Conservation (phyloP, 192 early-diverging fungal species). For the Rhizophagus clarus region DNA sequence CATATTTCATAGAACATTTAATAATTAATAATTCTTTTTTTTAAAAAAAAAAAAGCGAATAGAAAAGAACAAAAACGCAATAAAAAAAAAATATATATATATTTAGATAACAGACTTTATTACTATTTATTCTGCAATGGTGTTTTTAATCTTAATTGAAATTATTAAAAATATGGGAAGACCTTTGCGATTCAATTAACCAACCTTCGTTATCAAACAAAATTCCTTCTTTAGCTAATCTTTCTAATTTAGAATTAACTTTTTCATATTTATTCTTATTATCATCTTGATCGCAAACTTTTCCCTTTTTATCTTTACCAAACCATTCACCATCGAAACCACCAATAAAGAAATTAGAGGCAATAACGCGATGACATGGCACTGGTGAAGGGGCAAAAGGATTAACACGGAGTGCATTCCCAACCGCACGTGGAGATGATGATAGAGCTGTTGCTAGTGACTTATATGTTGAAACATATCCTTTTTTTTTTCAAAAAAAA, state of each 20-base stretch:
- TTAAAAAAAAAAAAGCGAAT: too few relatives aligned
- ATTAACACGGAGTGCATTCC: constrained; percentile 40
- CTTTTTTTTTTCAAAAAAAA: background rate
- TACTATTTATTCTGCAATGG: too few relatives aligned
- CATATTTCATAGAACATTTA: too few relatives aligned
- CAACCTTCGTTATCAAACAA: constrained; percentile 15
- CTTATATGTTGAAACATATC: constrained; percentile 27
- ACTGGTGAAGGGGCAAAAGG: constrained; percentile 66
- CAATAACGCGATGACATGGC: constrained; percentile 69
- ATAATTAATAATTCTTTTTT: too few relatives aligned
- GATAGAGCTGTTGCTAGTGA: background rate
- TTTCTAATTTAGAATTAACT: background rate
- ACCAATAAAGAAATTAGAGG: constrained; percentile 59
- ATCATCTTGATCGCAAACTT: background rate
- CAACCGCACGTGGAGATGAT: constrained; percentile 24
- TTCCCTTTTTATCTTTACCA: background rate
- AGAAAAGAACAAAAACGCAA: too few relatives aligned
- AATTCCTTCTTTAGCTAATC: constrained; percentile 17
- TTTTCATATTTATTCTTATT: background rate
- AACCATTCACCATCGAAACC: constrained; percentile 41
- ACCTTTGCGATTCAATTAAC: constrained; percentile 9
- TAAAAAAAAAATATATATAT: too few relatives aligned
- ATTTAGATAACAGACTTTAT: too few relatives aligned
- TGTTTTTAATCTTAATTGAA: background rate
- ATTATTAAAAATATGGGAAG: background rate